Evolutionary conservation across 805 yeast species (phyloP).

Genomic region (Isabelozyma rhagii): DNA sequence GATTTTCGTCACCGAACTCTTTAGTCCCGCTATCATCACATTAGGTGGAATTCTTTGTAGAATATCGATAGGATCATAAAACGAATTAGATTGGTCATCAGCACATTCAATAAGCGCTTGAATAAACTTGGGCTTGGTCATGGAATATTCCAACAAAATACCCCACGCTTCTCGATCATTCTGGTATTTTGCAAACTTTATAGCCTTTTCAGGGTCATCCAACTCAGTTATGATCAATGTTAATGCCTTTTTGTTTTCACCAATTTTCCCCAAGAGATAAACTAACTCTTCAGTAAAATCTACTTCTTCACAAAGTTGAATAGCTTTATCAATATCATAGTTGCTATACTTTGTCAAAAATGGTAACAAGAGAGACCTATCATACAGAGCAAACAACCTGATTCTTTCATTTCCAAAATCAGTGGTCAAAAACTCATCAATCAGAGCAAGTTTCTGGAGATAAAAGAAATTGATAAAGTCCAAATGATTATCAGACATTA

Average conservation of each 20-base stretch:
- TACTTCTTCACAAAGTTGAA: constrained; percentile 56
- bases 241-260: constrained; percentile 74
- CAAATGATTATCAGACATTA: constrained; percentile 42
- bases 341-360: constrained; percentile 60
- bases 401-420: constrained; percentile 69
- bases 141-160: constrained; percentile 65
- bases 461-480: constrained; percentile 60
- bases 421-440: constrained; percentile 54
- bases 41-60: constrained; percentile 60
- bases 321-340: constrained; percentile 68
- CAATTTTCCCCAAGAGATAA: constrained; percentile 75
- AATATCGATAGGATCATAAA: constrained; percentile 63
- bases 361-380: constrained; percentile 50
- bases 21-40: constrained; percentile 63
- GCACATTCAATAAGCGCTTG: constrained; percentile 68
- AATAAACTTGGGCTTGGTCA: constrained; percentile 72
- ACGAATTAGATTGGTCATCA: constrained; percentile 46
- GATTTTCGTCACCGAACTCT: constrained; percentile 57
- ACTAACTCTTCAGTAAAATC: constrained; percentile 70
- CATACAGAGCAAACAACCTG: constrained; percentile 59
- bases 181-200: constrained; percentile 66
- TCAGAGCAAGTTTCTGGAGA: constrained; percentile 52
- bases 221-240: constrained; percentile 72
- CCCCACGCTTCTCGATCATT: constrained; percentile 82
- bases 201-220: constrained; percentile 77